Conservation (phyloP, 1,284 basidiomycete genomes). For the Microbotryomycetes sp. region DNA sequence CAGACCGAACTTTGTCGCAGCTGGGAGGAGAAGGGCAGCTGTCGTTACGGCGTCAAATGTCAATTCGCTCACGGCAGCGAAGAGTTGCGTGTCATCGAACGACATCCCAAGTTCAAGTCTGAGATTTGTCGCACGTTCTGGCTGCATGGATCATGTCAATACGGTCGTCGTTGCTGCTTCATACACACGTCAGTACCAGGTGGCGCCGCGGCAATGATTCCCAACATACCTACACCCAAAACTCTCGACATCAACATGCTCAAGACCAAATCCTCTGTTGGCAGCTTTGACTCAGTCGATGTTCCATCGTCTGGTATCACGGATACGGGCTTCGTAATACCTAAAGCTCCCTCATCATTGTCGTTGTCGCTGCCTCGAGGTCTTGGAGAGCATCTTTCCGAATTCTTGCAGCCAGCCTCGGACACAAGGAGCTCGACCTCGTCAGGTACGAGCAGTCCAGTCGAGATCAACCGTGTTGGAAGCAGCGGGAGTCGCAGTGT, state of each 20-base stretch:
- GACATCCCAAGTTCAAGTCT: constrained; percentile 90
- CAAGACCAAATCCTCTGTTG: not conserved
- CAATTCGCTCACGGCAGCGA: constrained; percentile 87
- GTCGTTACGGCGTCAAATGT: constrained; percentile 76
- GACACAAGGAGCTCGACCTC: not conserved
- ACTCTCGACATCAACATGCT: not conserved
- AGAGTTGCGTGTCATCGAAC: constrained; percentile 67
- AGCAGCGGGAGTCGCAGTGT: not conserved
- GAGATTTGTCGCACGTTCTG: constrained; percentile 87
- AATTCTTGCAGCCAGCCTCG: not conserved
- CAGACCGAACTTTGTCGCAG: constrained; percentile 76
- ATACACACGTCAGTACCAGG: constrained; percentile 56
- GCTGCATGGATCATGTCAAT: constrained; percentile 82
- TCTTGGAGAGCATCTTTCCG: not conserved
- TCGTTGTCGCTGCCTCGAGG: not conserved
- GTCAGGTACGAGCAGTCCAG: not conserved
- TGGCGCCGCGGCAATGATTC: not conserved
- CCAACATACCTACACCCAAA: not conserved
- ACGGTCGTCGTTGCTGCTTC: constrained; percentile 82
- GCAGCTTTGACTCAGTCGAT: no score
- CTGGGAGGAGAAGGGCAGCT: constrained; percentile 88
- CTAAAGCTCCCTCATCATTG: not conserved
- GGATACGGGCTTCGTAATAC: no score
- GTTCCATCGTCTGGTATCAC: not conserved
- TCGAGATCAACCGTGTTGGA: not conserved